Percentiles rank a stretch among this genome's conserved stretches.
Evolutionary conservation across 2,329 filamentous ascomycete species (phyloP).

Genomic region (Penicillium janthinellum): DNA sequence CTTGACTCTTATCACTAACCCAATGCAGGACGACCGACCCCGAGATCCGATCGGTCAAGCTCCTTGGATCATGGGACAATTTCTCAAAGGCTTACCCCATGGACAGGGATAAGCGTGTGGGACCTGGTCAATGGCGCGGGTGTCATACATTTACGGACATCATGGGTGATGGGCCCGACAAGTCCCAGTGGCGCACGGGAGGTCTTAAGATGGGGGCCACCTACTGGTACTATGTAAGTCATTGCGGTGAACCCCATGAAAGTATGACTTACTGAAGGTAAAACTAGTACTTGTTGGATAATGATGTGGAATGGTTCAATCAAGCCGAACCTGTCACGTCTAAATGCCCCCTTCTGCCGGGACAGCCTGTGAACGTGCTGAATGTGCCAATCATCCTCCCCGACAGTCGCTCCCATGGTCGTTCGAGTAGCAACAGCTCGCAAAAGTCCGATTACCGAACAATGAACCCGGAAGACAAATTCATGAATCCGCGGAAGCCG

Average conservation of each 20-base stretch:
- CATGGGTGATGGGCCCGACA: conserved; percentile 71
- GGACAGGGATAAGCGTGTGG: conserved; percentile 75
- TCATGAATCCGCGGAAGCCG: conserved; percentile 66
- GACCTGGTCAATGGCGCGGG: conserved; percentile 78
- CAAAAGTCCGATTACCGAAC: conserved; percentile 65
- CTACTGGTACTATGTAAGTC: conserved; percentile 88
- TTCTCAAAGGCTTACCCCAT: conserved; percentile 78
- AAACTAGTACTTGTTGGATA: conserved; percentile 77
- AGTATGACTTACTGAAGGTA: conserved; percentile 26
- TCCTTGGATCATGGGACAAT: conserved; percentile 95
- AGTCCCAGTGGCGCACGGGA: conserved; percentile 64
- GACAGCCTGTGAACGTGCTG: conserved; percentile 82
- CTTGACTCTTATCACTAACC: conserved; percentile 12
- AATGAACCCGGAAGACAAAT: conserved; percentile 77
- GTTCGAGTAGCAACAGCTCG: conserved; percentile 68
- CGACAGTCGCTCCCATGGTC: conserved; percentile 50
- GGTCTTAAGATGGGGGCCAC: conserved; percentile 89
- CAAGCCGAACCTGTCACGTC: conserved; percentile 72
- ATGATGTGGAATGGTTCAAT: conserved; percentile 75
- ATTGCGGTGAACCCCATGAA: conserved; percentile 5
- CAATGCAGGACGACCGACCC: conserved; percentile 39
- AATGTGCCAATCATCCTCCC: conserved; percentile 73
- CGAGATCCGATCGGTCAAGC: conserved; percentile 64
- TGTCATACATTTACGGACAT: conserved; percentile 87
- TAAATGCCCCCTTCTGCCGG: conserved; percentile 80